These are phyloP conservation scores for Terfezia boudieri DNA, from an alignment of 495 filamentous ascomycete species.

Conservation along the genomic window DNA sequence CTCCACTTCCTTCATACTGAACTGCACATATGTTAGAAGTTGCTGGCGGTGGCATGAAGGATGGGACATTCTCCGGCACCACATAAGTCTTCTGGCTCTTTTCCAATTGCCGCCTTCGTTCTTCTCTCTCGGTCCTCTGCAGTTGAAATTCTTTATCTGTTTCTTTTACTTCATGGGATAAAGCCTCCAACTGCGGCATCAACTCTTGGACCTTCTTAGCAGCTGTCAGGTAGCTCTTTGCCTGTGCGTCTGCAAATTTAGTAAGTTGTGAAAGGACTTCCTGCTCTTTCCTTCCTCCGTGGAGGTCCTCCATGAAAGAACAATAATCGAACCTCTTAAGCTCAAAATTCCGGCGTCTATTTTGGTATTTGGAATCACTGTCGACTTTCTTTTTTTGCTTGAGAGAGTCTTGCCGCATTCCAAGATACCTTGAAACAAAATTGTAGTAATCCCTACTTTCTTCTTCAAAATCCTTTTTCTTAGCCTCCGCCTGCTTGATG, in stretches of 20 bases:
- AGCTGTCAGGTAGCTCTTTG: slow-evolving; percentile 55
- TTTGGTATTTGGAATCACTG: slow-evolving; percentile 91
- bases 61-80: slow-evolving; percentile 39
- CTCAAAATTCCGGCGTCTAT: slow-evolving; percentile 81
- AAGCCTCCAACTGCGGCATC: slow-evolving; percentile 77
- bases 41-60: slow-evolving; percentile 14
- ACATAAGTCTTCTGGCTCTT: slow-evolving; percentile 65
- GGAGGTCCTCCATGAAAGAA: slow-evolving; percentile 96
- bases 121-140: slow-evolving; percentile 75
- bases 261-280: slow-evolving; percentile 91
- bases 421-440: slow-evolving; percentile 82
- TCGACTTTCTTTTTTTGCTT: slow-evolving; percentile 93
- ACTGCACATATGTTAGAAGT: background rate
- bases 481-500: slow-evolving; percentile 92
- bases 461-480: slow-evolving; percentile 96
- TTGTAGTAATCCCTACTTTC: slow-evolving; percentile 95
- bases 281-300: slow-evolving; percentile 92
- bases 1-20: background rate
- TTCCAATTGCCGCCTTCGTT: slow-evolving; percentile 71
- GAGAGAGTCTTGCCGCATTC: slow-evolving; percentile 79
- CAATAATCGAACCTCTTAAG: slow-evolving; percentile 96
- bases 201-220: slow-evolving; percentile 74
- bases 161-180: slow-evolving; percentile 68
- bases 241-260: slow-evolving; percentile 80
- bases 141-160: slow-evolving; percentile 93